Conservation (phyloP, 73 alveolate genomes). For the Loxodes magnus region DNA sequence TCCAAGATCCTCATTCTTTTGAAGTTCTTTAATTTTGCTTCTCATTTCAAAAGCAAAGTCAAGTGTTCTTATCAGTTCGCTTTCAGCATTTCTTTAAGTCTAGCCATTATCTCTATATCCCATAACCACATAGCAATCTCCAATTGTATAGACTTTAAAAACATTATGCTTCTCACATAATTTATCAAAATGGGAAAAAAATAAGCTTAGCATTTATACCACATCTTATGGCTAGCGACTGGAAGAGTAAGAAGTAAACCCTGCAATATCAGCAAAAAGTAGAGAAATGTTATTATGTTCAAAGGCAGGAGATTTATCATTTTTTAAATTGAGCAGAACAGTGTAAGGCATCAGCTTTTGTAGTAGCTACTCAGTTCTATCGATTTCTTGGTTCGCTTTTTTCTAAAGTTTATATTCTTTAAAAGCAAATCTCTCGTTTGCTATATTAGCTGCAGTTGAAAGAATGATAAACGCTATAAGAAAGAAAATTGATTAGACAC, state of each 20-base stretch:
- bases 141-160: constrained; percentile 91
- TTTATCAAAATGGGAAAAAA: constrained; percentile 84
- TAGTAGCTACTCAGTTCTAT: constrained; percentile 22
- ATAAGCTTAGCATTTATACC: constrained; percentile 62
- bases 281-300: constrained; percentile 70
- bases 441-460: too few relatives aligned
- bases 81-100: constrained; percentile 70
- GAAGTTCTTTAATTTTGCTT: constrained; percentile 71
- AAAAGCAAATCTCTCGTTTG: too few relatives aligned
- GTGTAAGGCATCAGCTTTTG: constrained; percentile 34
- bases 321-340: constrained; percentile 23
- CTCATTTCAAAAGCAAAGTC: constrained; percentile 88
- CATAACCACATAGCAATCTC: constrained; percentile 96
- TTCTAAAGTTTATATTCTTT: too few relatives aligned
- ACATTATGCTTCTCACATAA: constrained; percentile 73
- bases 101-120: constrained; percentile 80
- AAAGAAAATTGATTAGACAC: too few relatives aligned
- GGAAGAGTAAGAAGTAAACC: constrained; percentile 56
- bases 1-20: constrained; percentile 53
- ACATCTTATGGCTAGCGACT: constrained; percentile 80
- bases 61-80: constrained; percentile 82
- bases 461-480: too few relatives aligned
- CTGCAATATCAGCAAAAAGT: constrained; percentile 85
- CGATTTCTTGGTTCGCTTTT: constrained; percentile 11
- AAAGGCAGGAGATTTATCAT: constrained; percentile 46